phyloP scores from a whole-genome alignment of 1,284 basidiomycete species.

The Anthracocystis setariae region DNA sequence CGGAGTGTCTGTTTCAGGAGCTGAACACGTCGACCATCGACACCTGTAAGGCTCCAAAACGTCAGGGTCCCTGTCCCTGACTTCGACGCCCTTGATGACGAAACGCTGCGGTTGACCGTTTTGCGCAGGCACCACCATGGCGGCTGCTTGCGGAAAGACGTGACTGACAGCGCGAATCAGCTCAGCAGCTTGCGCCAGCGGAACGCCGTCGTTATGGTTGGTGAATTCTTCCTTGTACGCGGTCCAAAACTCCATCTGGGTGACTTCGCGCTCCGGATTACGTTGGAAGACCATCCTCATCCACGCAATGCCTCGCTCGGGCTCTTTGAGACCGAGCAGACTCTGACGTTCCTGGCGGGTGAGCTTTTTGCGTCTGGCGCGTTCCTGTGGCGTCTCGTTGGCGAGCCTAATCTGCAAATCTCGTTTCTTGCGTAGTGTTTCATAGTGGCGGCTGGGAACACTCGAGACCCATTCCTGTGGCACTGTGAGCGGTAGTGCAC shows the following conservation, averaged over 20 bases:
- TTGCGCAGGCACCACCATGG: slow-evolving; percentile 80
- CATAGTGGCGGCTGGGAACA: slow-evolving; percentile 22
- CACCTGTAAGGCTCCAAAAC: slow-evolving; percentile 44
- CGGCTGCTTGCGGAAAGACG: slow-evolving; percentile 81
- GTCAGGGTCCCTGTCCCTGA: slow-evolving; percentile 47
- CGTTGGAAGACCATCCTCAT: slow-evolving; percentile 81
- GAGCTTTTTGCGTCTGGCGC: slow-evolving; percentile 44
- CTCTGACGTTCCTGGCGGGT: slow-evolving; percentile 34
- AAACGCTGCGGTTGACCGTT: slow-evolving; percentile 74
- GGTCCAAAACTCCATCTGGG: slow-evolving; percentile 89
- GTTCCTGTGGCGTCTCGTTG: slow-evolving; percentile 46
- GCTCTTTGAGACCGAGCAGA: slow-evolving; percentile 50
- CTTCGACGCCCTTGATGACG: slow-evolving; percentile 79
- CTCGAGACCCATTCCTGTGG: slow-evolving; percentile 33
- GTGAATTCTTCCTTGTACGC: slow-evolving; percentile 77
- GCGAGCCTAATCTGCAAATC: slow-evolving; percentile 37
- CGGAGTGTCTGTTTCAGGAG: slow-evolving; percentile 34
- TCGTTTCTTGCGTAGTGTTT: slow-evolving; percentile 24
- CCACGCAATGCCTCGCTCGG: slow-evolving; percentile 59
- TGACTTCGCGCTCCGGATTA: slow-evolving; percentile 78
- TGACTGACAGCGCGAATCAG: slow-evolving; percentile 85
- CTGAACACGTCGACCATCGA: slow-evolving; percentile 54
- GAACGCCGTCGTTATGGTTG: slow-evolving; percentile 69
- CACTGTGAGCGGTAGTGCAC: slow-evolving; percentile 34
- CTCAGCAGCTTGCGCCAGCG: slow-evolving; percentile 80